These are phyloP conservation scores for Penicillium hesseltinei DNA, from an alignment of 2,329 filamentous ascomycete genomes.

Conservation along the genomic window DNA sequence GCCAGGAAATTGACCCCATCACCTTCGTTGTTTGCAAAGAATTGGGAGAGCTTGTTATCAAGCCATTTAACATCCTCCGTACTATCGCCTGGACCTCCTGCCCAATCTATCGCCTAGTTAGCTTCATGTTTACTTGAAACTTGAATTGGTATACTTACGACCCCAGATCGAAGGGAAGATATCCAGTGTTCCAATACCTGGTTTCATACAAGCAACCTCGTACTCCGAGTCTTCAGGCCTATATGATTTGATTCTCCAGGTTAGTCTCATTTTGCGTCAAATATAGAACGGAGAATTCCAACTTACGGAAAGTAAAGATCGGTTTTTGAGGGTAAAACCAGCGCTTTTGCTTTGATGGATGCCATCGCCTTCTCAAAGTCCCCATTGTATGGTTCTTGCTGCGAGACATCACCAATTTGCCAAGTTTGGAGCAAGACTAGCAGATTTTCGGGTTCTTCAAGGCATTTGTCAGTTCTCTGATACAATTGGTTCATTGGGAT, in stretches of 20 bases:
- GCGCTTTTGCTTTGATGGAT: slow-evolving; percentile 67
- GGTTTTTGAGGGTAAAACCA: slow-evolving; percentile 70
- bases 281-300: neutral
- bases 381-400: slow-evolving; percentile 66
- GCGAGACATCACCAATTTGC: slow-evolving; percentile 70
- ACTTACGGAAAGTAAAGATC: slow-evolving; percentile 75
- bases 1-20: neutral
- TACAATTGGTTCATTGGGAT: too few relatives aligned
- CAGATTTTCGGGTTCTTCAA: slow-evolving; percentile 67
- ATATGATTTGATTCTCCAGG: neutral
- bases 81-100: slow-evolving; percentile 68
- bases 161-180: slow-evolving; percentile 65
- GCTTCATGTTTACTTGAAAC: neutral
- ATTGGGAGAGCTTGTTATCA: slow-evolving; percentile 58
- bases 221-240: slow-evolving; percentile 74
- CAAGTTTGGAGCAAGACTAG: slow-evolving; percentile 74
- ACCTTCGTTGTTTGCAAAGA: slow-evolving; percentile 43
- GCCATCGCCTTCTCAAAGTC: slow-evolving; percentile 65
- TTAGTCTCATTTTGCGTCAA: neutral
- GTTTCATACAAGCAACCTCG: slow-evolving; percentile 64
- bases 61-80: slow-evolving; percentile 71
- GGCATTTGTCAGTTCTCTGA: neutral
- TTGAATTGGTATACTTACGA: slow-evolving; percentile 43
- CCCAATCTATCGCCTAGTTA: slow-evolving; percentile 49
- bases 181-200: slow-evolving; percentile 56